Base-by-base conservation (phyloP, 768 basidiomycete species). In the Tulasnella sp. region DNA sequence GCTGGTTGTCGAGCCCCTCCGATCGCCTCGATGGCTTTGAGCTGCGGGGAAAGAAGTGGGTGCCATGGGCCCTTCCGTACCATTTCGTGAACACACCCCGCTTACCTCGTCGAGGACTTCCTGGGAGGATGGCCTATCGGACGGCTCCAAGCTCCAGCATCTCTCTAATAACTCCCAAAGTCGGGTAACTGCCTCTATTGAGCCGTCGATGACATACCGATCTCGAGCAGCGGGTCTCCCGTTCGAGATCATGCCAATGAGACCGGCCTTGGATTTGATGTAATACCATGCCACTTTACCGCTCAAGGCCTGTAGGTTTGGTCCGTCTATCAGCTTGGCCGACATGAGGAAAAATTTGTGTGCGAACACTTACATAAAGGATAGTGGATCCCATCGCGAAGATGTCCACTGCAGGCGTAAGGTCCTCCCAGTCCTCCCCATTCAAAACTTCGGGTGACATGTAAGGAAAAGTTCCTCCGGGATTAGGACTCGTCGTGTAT, bases 381-480 rank as follows among this genome's bases (percentile, higher is more conserved):
- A 69, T 34, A 3, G 64, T 69, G 14, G 64, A 69, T 16, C 64
- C 64, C 20, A 69, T 16, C n/a, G n/a, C 73, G 31, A 42, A 75
- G 8, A 75, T n/a, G 73, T 75, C 73, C n/a, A 18, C 73, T 41
- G 73, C 41, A 42, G 41, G 31, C n/a, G 64, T 69, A 3, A 69
- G 64, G 5, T 1, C 14, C 40, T 48, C 4, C 18, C 37, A 41
- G 42, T 75, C 46, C 5, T 5, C 22, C n/a, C 73, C 78, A 8
- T 64, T 9, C 5, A 79, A 37, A 7, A 79, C 40, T n/a, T 79
- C 78, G 31, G 78, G 78, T n/a, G 78, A 22, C 78, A 79, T 79
- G 41, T 54, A 79, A 24, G 41, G 78, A 24, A 20, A 44, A 12
- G 54, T 79, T 37, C 78, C 78, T 20, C 41, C 78, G 28, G 34